Evolutionary conservation across 2,329 filamentous ascomycete genomes (phyloP).

Genomic region (Knufia petricola): DNA sequence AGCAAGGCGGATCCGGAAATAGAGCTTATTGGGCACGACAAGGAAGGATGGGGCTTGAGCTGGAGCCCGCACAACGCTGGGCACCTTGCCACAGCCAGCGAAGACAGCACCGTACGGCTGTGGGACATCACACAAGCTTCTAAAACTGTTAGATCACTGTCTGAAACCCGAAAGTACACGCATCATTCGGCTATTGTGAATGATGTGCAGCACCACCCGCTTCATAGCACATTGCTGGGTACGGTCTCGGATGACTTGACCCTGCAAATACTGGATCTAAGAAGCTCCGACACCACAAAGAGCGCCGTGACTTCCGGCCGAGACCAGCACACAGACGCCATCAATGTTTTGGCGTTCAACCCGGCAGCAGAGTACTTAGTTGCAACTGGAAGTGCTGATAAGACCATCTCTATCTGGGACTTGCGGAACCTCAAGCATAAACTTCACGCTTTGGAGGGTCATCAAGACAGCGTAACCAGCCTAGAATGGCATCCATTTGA

Average conservation of each 20-base stretch:
- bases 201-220: slow-evolving; percentile 89
- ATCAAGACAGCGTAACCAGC: slow-evolving; percentile 81
- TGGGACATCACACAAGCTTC: slow-evolving; percentile 81
- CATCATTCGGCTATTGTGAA: slow-evolving; percentile 90
- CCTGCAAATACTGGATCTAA: slow-evolving; percentile 82
- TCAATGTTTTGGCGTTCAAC: slow-evolving; percentile 94
- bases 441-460: slow-evolving; percentile 80
- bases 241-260: slow-evolving; percentile 93
- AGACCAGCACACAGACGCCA: slow-evolving; percentile 76
- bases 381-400: slow-evolving; percentile 88
- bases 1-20: slow-evolving; percentile 66
- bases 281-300: slow-evolving; percentile 54
- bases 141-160: slow-evolving; percentile 58
- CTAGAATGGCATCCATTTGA: slow-evolving; percentile 92
- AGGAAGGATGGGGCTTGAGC: slow-evolving; percentile 83
- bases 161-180: slow-evolving; percentile 65
- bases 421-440: slow-evolving; percentile 82
- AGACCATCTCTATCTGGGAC: slow-evolving; percentile 93
- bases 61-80: slow-evolving; percentile 84
- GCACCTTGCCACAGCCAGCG: slow-evolving; percentile 77
- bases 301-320: slow-evolving; percentile 56
- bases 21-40: slow-evolving; percentile 71
- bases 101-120: slow-evolving; percentile 81
- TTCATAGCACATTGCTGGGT: slow-evolving; percentile 75
- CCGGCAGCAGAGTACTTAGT: slow-evolving; percentile 81